These are phyloP conservation scores for Tricholoma sp. DNA, from an alignment of 768 basidiomycete species.

Conservation along the genomic window DNA sequence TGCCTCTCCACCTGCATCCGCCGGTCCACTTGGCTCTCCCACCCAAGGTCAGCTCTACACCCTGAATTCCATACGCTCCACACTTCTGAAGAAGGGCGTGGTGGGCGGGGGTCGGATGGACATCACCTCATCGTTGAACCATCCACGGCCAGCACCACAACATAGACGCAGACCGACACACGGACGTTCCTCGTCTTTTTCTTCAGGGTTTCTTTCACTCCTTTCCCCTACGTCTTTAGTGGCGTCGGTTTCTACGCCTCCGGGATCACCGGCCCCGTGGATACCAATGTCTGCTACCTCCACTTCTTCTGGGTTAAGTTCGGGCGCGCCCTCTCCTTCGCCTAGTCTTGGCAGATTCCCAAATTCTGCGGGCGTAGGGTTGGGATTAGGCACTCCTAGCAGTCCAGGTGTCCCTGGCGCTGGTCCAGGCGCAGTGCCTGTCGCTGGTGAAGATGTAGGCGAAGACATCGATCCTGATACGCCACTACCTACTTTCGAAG, in stretches of 20 bases:
- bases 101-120: slow-evolving; percentile 81
- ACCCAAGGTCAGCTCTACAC: slow-evolving; percentile 41
- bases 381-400: slow-evolving; percentile 17
- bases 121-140: slow-evolving; percentile 46
- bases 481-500: slow-evolving; percentile 81
- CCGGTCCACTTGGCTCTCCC: slow-evolving; percentile 18
- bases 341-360: slow-evolving; percentile 10
- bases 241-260: slow-evolving; percentile 13
- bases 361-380: slow-evolving; percentile 11
- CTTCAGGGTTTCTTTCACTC: slow-evolving; percentile 46
- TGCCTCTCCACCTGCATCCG: slow-evolving; percentile 32
- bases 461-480: slow-evolving; percentile 56
- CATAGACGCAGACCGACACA: slow-evolving; percentile 32
- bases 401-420: background rate
- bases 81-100: slow-evolving; percentile 42
- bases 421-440: background rate
- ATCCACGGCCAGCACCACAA: slow-evolving; percentile 14
- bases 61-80: slow-evolving; percentile 42
- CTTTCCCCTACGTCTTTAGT: slow-evolving; percentile 35
- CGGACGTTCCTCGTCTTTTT: slow-evolving; percentile 46
- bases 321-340: slow-evolving; percentile 9
- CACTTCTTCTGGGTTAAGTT: background rate
- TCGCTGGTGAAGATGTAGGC: slow-evolving; percentile 10
- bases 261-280: slow-evolving; percentile 5
- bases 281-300: slow-evolving; percentile 4